Base-by-base conservation (phyloP, 2,329 filamentous ascomycete genomes). In the Furcasterigmium furcatum region DNA sequence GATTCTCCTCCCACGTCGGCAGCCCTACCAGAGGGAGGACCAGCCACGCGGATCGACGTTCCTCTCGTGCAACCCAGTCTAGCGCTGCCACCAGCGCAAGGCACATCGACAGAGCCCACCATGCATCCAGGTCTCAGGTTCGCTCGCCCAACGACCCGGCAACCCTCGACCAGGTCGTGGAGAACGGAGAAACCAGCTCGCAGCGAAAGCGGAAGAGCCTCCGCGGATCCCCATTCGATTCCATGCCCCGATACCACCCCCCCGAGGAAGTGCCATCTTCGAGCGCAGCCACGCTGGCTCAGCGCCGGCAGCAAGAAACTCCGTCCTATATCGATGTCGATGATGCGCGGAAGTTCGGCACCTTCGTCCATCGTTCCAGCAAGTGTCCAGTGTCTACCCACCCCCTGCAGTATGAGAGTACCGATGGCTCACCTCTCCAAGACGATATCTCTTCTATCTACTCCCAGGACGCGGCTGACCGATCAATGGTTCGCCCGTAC, bases 1-100 rank as follows among this genome's bases (percentile, higher is more conserved):
- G 66, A 12, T 67, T 69, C 39, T 62, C 62, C 9, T 36, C 34
- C 12, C n/a, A 18, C n/a, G n/a, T 36, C 6, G 34, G 34, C 16
- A 36, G 34, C 34, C 34, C 34, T 19, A 5, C 9, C 4, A 36
- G 34, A 16, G 34, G 18, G 5, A 19, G 34, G 34, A 18, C 34
- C n/a, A 36, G 18, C 34, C 16, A 16, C 4, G 19, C 34, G 4
- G 34, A 36, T 18, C n/a, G 18, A 9, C 16, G 4, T 16, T 18
- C 34, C 8, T 36, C 16, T 6, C n/a, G 12, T 18, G 19, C 19
- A 16, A 19, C 34, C 16, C 16, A 18, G 19, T 19, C 34, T 3
- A 19, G 34, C 19, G 9, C 18, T 36, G 34, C 10, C 19, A 10
- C 34, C n/a, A 36, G 34, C 34, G 18, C 34, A 19, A 36, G 19